Percentiles rank a stretch among this genome's conserved stretches.
Evolutionary conservation across 768 basidiomycete genomes (phyloP).

Genomic region (Daedaleopsis sinensis): DNA sequence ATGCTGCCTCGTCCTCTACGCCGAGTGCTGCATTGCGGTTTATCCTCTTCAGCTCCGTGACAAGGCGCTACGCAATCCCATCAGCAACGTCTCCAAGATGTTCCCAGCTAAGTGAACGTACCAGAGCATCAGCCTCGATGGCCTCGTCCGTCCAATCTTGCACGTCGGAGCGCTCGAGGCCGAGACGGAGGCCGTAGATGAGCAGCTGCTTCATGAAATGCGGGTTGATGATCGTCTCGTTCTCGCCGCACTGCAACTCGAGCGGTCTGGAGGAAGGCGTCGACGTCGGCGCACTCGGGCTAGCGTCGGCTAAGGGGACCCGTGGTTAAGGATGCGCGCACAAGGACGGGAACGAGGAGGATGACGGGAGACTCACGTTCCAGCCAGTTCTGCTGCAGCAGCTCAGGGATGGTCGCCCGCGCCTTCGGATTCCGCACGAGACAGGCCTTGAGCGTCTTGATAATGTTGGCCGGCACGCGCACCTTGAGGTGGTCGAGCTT

Average conservation of each 20-base stretch:
- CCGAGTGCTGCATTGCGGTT: neutral
- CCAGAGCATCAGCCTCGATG: slow-evolving; percentile 59
- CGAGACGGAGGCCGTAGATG: slow-evolving; percentile 68
- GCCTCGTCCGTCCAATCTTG: slow-evolving; percentile 47
- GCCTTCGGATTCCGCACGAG: slow-evolving; percentile 79
- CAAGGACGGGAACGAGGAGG: neutral
- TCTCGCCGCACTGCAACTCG: slow-evolving; percentile 38
- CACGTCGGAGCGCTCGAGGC: slow-evolving; percentile 37
- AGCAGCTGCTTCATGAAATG: slow-evolving; percentile 80
- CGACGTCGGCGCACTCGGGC: slow-evolving; percentile 35
- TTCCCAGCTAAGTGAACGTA: slow-evolving; percentile 24
- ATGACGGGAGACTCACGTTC: slow-evolving; percentile 46
- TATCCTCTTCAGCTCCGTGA: slow-evolving; percentile 17
- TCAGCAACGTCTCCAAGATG: neutral
- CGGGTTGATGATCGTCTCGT: slow-evolving; percentile 77
- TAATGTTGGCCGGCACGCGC: slow-evolving; percentile 74
- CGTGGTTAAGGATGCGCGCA: slow-evolving; percentile 1
- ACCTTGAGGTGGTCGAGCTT: slow-evolving; percentile 71
- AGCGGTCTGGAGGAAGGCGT: slow-evolving; percentile 22
- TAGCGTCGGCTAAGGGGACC: slow-evolving; percentile 29
- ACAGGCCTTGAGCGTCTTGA: slow-evolving; percentile 83
- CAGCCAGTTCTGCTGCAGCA: slow-evolving; percentile 83
- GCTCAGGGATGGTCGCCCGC: slow-evolving; percentile 83
- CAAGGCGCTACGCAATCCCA: slow-evolving; percentile 6
- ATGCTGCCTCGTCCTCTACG: neutral